A percentile compares a stretch with the other conserved stretches of the same genome.
Evolutionary conservation across 2,329 filamentous ascomycete genomes (phyloP).

Genomic region (Fusarium protoensiforme): DNA sequence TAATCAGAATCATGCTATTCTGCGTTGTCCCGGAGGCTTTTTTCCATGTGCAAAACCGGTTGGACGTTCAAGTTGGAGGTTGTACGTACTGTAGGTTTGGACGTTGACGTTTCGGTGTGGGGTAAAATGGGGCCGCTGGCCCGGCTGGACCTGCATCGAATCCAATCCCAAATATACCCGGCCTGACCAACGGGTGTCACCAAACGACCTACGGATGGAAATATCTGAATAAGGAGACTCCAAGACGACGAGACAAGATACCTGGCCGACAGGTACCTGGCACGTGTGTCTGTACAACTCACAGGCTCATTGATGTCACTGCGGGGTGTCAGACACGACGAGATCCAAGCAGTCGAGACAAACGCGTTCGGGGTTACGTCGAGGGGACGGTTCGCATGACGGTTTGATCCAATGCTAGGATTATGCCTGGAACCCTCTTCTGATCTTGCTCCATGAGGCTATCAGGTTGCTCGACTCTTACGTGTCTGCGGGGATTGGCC

Average conservation of each 20-base stretch:
- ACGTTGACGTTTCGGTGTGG: constrained; percentile 25
- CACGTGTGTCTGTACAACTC: constrained; percentile 7
- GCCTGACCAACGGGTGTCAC: background rate
- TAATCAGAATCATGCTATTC: constrained; percentile 3
- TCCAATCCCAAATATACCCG: background rate
- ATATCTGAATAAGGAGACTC: background rate
- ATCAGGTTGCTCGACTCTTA: background rate
- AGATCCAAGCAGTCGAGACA: background rate
- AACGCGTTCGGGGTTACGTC: background rate
- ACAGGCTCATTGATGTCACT: constrained; percentile 9
- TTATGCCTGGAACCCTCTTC: constrained; percentile 5
- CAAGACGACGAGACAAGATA: background rate
- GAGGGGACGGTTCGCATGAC: constrained; percentile 4
- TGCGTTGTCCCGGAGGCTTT: background rate
- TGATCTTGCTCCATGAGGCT: constrained; percentile 2
- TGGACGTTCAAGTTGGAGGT: background rate
- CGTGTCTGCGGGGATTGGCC: constrained; percentile 1
- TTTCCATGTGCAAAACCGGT: background rate
- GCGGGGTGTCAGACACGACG: background rate
- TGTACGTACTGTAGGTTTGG: constrained; percentile 16
- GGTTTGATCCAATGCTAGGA: constrained; percentile 5
- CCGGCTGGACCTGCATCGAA: constrained; percentile 12
- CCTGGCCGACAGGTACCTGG: background rate
- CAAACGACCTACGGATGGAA: background rate
- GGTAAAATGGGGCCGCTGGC: constrained; percentile 22